Evolutionary conservation across 2,329 filamentous ascomycete genomes (phyloP).

Genomic region (Talaromyces verruculosus): DNA sequence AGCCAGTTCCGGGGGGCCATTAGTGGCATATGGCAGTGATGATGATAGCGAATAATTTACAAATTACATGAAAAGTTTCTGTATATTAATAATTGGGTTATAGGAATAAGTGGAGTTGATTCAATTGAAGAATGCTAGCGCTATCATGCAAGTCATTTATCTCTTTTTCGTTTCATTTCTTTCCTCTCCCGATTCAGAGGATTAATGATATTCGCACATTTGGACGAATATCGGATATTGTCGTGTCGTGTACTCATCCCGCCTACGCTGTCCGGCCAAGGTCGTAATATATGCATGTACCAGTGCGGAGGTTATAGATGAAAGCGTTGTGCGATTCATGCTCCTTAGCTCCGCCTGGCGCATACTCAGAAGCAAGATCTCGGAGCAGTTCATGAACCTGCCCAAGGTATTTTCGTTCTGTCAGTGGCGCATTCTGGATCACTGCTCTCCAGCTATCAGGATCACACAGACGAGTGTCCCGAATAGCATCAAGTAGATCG

Average conservation of each 20-base stretch:
- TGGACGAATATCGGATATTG: not conserved
- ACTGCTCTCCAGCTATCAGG: slow-evolving; percentile 79
- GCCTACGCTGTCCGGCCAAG: slow-evolving; percentile 46
- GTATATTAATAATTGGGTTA: slow-evolving; percentile 31
- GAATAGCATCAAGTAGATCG: slow-evolving; percentile 73
- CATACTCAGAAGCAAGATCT: slow-evolving; percentile 57
- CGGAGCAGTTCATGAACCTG: slow-evolving; percentile 77
- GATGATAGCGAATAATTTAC: slow-evolving; percentile 65
- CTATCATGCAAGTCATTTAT: slow-evolving; percentile 4
- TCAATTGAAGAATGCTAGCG: not conserved
- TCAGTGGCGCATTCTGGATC: slow-evolving; percentile 73
- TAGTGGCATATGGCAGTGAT: slow-evolving; percentile 89
- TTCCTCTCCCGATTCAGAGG: not conserved
- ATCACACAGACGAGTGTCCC: slow-evolving; percentile 72
- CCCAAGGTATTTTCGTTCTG: slow-evolving; percentile 76
- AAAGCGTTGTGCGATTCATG: slow-evolving; percentile 67
- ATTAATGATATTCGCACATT: not conserved
- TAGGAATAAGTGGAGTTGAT: slow-evolving; percentile 10
- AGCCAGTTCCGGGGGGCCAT: slow-evolving; percentile 57
- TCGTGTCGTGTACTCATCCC: not conserved
- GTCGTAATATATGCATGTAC: slow-evolving; percentile 82
- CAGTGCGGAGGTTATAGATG: slow-evolving; percentile 87
- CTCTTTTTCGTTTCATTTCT: not conserved
- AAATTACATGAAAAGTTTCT: slow-evolving; percentile 23
- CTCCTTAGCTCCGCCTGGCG: slow-evolving; percentile 49